Conservation (phyloP, 495 filamentous ascomycete genomes). For the Penicillium robsamsonii region DNA sequence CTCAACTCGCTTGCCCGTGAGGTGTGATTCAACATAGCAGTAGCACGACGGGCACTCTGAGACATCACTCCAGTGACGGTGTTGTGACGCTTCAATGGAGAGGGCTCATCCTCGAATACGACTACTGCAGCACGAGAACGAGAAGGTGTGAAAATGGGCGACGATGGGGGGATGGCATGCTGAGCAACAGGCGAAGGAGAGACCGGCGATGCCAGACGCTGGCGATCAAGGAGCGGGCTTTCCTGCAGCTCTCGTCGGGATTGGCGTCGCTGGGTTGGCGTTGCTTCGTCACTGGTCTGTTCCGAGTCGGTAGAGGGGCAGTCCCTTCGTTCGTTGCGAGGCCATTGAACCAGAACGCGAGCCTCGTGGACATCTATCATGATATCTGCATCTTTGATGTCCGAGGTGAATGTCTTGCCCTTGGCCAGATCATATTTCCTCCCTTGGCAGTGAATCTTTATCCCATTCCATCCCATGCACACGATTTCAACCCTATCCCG, state of each 20-base stretch:
- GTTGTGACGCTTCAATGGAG: slow-evolving; percentile 38
- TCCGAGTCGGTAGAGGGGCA: slow-evolving; percentile 63
- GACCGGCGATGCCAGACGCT: slow-evolving; percentile 64
- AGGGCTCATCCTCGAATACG: slow-evolving; percentile 60
- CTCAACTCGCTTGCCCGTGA: slow-evolving; percentile 59
- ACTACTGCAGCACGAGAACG: slow-evolving; percentile 51
- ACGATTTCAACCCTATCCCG: slow-evolving; percentile 74
- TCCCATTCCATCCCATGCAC: slow-evolving; percentile 94
- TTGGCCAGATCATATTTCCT: slow-evolving; percentile 82
- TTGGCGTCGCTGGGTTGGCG: slow-evolving; percentile 35
- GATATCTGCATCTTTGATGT: slow-evolving; percentile 85
- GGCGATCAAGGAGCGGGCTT: slow-evolving; percentile 65
- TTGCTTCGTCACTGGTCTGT: slow-evolving; percentile 64
- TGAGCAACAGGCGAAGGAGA: slow-evolving; percentile 68
- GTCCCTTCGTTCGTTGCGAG: slow-evolving; percentile 58
- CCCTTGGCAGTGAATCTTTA: slow-evolving; percentile 89
- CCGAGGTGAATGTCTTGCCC: slow-evolving; percentile 85
- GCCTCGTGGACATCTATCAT: slow-evolving; percentile 96
- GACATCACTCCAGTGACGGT: slow-evolving; percentile 26
- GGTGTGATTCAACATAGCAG: slow-evolving; percentile 32
- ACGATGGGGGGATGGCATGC: slow-evolving; percentile 44
- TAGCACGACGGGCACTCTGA: slow-evolving; percentile 28
- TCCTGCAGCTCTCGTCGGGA: slow-evolving; percentile 39
- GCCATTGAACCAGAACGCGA: slow-evolving; percentile 86
- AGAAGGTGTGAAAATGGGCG: slow-evolving; percentile 39